phyloP scores from a whole-genome alignment of 2,329 filamentous ascomycete genomes.

The Fusarium sp. region DNA sequence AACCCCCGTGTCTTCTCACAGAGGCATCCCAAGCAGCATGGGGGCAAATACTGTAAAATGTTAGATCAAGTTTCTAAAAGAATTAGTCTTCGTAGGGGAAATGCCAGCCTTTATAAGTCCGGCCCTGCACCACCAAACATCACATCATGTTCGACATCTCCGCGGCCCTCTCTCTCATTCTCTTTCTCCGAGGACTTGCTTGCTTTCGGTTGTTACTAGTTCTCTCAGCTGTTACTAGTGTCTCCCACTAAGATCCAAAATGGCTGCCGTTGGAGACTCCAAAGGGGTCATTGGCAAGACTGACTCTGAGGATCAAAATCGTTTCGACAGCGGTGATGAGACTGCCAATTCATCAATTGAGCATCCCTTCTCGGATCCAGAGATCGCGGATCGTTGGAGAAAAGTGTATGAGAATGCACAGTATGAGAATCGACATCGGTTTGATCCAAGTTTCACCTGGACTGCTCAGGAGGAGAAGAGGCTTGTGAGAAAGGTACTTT shows the following conservation, averaged over 20 bases:
- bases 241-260: neutral
- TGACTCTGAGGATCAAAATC: constrained; percentile 14
- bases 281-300: constrained; percentile 24
- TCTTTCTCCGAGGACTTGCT: constrained; percentile 15
- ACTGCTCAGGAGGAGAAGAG: constrained; percentile 58
- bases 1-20: neutral
- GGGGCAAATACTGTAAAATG: neutral
- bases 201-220: neutral
- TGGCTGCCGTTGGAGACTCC: constrained; percentile 20
- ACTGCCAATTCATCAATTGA: constrained; percentile 39
- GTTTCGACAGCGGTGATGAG: constrained; percentile 36
- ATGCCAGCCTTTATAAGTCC: constrained; percentile 36
- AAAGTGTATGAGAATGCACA: constrained; percentile 62
- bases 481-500: constrained; percentile 55
- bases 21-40: neutral
- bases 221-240: neutral
- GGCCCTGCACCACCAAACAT: constrained; percentile 15
- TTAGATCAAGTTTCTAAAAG: neutral
- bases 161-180: constrained; percentile 7
- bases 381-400: constrained; percentile 63
- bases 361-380: constrained; percentile 61
- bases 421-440: constrained; percentile 71
- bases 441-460: constrained; percentile 58
- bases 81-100: neutral
- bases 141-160: constrained; percentile 21